phyloP scores from a whole-genome alignment of 1,284 basidiomycete genomes.

The Cutaneotrichosporon spelunceum region DNA sequence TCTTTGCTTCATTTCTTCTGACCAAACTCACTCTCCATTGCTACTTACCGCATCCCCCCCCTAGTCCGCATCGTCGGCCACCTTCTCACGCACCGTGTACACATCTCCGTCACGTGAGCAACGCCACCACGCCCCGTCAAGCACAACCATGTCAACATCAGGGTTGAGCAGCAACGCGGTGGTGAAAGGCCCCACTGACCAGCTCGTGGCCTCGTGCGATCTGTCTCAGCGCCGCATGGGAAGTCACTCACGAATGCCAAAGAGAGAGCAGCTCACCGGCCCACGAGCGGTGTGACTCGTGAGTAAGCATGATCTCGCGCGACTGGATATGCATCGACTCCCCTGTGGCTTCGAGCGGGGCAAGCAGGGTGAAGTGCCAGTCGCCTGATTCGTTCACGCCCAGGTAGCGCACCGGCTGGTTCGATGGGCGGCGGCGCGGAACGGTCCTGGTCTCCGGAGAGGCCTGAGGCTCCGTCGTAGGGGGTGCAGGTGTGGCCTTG shows the following conservation, averaged over 20 bases:
- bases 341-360: neutral
- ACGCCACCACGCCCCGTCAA: conserved; percentile 24
- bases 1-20: neutral
- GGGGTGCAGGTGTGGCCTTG: neutral
- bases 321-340: conserved; percentile 4
- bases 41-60: too few species aligned
- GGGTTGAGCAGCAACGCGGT: conserved; percentile 14
- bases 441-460: neutral
- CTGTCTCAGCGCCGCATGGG: neutral
- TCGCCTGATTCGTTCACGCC: conserved; percentile 21
- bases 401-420: conserved; percentile 16
- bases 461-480: neutral
- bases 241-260: conserved; percentile 11
- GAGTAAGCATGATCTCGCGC: conserved; percentile 9
- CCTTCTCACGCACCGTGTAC: conserved; percentile 23
- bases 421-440: neutral
- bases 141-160: conserved; percentile 23
- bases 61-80: conserved; percentile 9
- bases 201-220: conserved; percentile 8
- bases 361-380: conserved; percentile 16
- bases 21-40: neutral
- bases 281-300: conserved; percentile 2
- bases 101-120: conserved; percentile 16
- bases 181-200: conserved; percentile 18
- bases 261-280: conserved; percentile 5